These are phyloP conservation scores for Mycothermus thermophilus DNA, from an alignment of 495 filamentous ascomycete species.

Conservation along the genomic window DNA sequence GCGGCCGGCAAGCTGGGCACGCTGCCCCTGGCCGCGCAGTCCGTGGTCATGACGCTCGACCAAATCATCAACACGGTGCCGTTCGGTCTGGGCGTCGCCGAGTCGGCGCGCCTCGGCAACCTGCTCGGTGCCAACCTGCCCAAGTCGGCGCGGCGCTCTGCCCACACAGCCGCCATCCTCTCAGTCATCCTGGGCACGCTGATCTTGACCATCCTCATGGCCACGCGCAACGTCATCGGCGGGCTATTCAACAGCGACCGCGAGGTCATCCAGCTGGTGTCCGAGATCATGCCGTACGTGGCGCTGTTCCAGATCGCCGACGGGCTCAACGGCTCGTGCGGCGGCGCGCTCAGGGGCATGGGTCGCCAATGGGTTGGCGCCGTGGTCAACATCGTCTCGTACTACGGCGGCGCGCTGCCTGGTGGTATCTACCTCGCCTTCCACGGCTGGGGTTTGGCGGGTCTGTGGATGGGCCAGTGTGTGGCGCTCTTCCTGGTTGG, in stretches of 20 bases:
- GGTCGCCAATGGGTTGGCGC: conserved; percentile 82
- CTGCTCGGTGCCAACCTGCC: conserved; percentile 60
- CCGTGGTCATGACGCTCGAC: conserved; percentile 89
- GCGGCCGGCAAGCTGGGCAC: conserved; percentile 75
- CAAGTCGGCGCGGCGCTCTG: conserved; percentile 54
- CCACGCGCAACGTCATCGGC: conserved; percentile 61
- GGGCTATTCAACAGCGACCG: conserved; percentile 73
- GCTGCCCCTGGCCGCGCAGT: conserved; percentile 72
- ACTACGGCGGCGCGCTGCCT: conserved; percentile 76
- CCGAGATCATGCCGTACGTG: conserved; percentile 69
- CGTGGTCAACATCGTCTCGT: conserved; percentile 75
- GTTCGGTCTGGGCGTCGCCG: conserved; percentile 79
- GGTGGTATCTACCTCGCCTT: conserved; percentile 79
- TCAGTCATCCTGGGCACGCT: conserved; percentile 52
- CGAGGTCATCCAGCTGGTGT: conserved; percentile 59
- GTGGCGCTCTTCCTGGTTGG: conserved; percentile 80
- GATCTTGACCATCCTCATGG: conserved; percentile 62
- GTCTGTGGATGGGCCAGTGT: conserved; percentile 83
- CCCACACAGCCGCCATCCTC: conserved; percentile 65
- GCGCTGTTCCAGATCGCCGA: conserved; percentile 94
- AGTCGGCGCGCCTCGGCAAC: conserved; percentile 69
- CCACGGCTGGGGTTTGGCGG: conserved; percentile 73
- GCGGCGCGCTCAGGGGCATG: conserved; percentile 71
- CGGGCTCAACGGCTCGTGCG: conserved; percentile 74
- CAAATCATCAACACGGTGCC: conserved; percentile 88